Evolutionary conservation across 306 rosid genomes (phyloP).

Genomic region (Cicer bijugum): DNA sequence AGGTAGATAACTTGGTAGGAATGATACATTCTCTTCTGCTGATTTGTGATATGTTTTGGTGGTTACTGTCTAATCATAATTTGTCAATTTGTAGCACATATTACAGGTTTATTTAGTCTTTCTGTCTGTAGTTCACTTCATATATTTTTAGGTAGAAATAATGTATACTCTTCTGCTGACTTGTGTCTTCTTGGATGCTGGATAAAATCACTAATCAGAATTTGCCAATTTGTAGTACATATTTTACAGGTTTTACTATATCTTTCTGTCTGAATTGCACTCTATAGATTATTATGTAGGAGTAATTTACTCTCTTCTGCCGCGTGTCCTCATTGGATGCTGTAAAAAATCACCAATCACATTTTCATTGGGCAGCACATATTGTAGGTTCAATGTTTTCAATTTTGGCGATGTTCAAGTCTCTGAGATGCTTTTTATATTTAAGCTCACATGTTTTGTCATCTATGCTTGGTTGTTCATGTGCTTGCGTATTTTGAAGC

Average conservation of each 20-base stretch:
- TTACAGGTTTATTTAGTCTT: conserved; percentile 7
- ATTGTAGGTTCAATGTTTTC: conserved; percentile 10
- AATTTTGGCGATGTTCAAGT: conserved; percentile 17
- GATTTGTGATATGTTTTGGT: conserved; percentile 23
- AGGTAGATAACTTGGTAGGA: conserved; percentile 22
- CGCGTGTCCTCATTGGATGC: conserved; percentile 9
- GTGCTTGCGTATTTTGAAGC: conserved; percentile 22
- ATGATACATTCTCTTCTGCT: conserved; percentile 24
- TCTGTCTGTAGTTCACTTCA: background rate
- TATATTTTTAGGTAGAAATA: conserved; percentile 27
- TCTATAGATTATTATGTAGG: conserved; percentile 21
- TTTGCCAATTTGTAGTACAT: background rate
- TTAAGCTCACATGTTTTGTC: background rate
- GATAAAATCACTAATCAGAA: conserved; percentile 12
- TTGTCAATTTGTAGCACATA: background rate
- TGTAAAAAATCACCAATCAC: conserved; percentile 8
- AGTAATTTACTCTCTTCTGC: background rate
- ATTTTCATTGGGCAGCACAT: background rate
- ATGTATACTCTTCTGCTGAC: background rate
- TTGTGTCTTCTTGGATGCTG: conserved; percentile 23
- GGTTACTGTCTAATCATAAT: conserved; percentile 26
- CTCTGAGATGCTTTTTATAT: background rate
- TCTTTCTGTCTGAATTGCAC: background rate
- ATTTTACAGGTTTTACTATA: background rate
- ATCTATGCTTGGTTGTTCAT: background rate